Evolutionary conservation across 106 monocot species (phyloP), one percentile per base, ranked within the genome.

Genomic region (Triglochin maritima): DNA sequence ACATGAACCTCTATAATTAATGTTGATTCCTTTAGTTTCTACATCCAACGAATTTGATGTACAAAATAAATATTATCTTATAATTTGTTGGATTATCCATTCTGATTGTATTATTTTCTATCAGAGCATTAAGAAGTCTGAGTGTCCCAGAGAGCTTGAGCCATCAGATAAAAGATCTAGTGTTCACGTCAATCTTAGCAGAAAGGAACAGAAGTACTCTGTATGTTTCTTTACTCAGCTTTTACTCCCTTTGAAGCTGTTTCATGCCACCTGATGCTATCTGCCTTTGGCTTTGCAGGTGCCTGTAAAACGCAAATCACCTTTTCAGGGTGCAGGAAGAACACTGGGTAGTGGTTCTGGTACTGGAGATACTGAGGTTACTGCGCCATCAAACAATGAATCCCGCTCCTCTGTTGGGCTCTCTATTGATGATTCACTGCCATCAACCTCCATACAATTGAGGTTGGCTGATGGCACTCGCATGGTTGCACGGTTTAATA

Each of bases 391-490:
- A 9, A 62, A 43, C 4, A 44, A 50, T 14, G 41, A 48, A 17
- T 46, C 69, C 15, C 11, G 82, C n/a, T 66, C 72, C 17, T 57
- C 74, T 16, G 64, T 43, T 4, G 70, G 82, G 17, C 57, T 89
- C 15, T 72, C 73, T 9, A 80, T 94, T 7, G 87, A 90, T 44
- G 83, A 65, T 3, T 78, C 90, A 10, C 57, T 76, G 64, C 95
- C 95, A 0, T 70, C 79, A 9, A 95, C 90, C 49, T 90, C 95
- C n/a, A 81, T 90, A 58, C 90, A 95, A 62, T 73, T 94, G 7
- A 84, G 94, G 72, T 79, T 94, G 56, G 79, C 78, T 0, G 89
- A 94, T 61, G 94, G 94, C 17, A 89, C 89, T 43, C 84, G 89
- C 59, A 68, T 89, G 62, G 82, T 94, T n/a, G 80, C 81, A 14